Evolutionary conservation across 2,329 filamentous ascomycete species (phyloP).

Genomic region (Fusarium tupiense): DNA sequence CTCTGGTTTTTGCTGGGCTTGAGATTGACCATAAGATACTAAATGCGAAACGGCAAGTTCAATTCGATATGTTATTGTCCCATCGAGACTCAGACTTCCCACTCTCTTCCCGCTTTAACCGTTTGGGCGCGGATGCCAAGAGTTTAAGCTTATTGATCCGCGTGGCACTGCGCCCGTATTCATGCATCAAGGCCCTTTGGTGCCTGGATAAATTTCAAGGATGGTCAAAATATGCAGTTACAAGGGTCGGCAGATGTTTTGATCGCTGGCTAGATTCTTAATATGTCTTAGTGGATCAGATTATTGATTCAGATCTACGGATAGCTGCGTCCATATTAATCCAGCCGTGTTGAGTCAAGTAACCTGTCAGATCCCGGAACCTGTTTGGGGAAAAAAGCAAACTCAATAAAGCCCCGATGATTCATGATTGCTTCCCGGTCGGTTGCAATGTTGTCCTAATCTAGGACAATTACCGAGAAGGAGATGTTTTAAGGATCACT

Average conservation of each 20-base stretch:
- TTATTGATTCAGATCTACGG: neutral
- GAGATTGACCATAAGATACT: neutral
- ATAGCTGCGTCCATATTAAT: neutral
- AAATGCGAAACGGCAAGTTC: neutral
- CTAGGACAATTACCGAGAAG: neutral
- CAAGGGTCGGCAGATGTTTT: neutral
- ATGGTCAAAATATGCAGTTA: neutral
- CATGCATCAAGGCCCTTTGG: neutral
- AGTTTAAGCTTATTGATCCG: neutral
- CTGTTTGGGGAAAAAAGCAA: neutral
- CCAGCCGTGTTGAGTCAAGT: neutral
- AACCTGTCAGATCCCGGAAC: no score
- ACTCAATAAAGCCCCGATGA: neutral
- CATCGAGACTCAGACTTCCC: neutral
- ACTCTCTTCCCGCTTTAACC: neutral
- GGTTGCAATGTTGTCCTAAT: neutral
- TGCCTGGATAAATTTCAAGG: neutral
- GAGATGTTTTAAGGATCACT: rapidly evolving
- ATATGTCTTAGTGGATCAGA: neutral
- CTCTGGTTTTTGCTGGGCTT: no score
- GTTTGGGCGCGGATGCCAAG: neutral
- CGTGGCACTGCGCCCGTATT: neutral
- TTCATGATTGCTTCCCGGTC: neutral
- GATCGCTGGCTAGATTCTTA: neutral
- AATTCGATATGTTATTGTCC: neutral